phyloP scores from a whole-genome alignment of 1,139 yeast genomes.

The Saccharomyces hybrid region DNA sequence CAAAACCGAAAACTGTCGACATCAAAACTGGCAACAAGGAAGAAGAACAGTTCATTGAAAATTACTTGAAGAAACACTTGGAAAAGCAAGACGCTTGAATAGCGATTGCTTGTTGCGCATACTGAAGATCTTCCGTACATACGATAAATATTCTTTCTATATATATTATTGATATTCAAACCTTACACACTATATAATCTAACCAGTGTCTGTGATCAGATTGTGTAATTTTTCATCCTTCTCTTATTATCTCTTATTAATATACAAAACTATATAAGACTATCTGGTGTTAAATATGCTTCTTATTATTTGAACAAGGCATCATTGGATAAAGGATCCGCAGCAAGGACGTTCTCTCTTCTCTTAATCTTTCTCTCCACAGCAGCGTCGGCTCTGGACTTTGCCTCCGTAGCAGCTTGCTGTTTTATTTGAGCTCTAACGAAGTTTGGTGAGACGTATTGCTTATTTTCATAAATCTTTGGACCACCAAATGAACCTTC shows the following conservation, averaged over 20 bases:
- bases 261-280: not conserved
- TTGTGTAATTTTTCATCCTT: not conserved
- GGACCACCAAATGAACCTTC: conserved; percentile 99
- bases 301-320: conserved; percentile 51
- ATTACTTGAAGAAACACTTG: conserved; percentile 31
- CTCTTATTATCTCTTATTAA: conserved; percentile 1
- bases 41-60: conserved; percentile 72
- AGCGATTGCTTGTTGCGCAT: conserved; percentile 26
- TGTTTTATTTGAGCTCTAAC: conserved; percentile 84
- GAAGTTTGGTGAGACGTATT: conserved; percentile 91
- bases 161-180: not conserved
- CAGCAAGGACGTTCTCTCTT: conserved; percentile 66
- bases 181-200: not conserved
- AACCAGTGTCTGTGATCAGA: not conserved
- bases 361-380: conserved; percentile 64
- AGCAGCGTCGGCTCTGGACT: conserved; percentile 72
- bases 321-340: conserved; percentile 80
- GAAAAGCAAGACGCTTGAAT: not conserved
- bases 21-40: conserved; percentile 75
- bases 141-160: conserved; percentile 1
- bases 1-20: conserved; percentile 54
- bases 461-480: conserved; percentile 92
- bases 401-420: conserved; percentile 74
- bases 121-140: conserved; percentile 12
- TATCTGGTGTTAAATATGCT: not conserved